These are phyloP conservation scores for Salix caprea DNA, from an alignment of 345 rosid genomes.

Conservation along the genomic window DNA sequence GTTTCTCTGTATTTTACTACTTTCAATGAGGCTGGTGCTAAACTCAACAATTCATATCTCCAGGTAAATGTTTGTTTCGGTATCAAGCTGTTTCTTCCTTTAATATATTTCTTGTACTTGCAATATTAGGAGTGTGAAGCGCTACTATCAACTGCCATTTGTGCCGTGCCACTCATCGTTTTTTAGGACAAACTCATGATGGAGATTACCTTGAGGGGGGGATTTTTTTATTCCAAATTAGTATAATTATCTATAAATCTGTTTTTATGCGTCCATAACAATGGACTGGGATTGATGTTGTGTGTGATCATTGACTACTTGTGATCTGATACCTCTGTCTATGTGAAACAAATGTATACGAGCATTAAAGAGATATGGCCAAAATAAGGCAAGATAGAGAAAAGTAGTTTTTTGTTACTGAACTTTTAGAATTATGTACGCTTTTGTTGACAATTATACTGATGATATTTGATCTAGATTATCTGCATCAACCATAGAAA, in stretches of 20 bases:
- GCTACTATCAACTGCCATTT: neutral
- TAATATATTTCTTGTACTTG: neutral
- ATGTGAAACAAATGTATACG: neutral
- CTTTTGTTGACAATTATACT: neutral
- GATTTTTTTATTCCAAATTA: neutral
- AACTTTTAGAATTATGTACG: neutral
- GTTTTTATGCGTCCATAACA: neutral
- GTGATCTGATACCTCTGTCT: neutral
- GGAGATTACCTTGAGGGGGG: neutral
- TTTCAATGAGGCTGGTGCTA: conserved; percentile 40
- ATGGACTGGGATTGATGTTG: neutral
- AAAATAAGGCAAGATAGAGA: neutral
- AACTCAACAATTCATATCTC: conserved; percentile 24
- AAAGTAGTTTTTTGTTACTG: neutral
- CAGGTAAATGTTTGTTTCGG: conserved; percentile 36
- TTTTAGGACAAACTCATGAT: neutral
- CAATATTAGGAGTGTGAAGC: neutral
- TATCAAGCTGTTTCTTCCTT: neutral
- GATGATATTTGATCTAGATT: neutral
- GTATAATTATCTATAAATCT: neutral
- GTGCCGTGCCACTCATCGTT: neutral
- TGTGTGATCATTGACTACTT: neutral
- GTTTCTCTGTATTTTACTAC: conserved; percentile 44
- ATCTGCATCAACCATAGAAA: neutral
- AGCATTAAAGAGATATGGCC: neutral